Percentiles rank a stretch among this genome's conserved stretches.
Evolutionary conservation across 768 basidiomycete species (phyloP).

Genomic region (Lentinula guzmanii): DNA sequence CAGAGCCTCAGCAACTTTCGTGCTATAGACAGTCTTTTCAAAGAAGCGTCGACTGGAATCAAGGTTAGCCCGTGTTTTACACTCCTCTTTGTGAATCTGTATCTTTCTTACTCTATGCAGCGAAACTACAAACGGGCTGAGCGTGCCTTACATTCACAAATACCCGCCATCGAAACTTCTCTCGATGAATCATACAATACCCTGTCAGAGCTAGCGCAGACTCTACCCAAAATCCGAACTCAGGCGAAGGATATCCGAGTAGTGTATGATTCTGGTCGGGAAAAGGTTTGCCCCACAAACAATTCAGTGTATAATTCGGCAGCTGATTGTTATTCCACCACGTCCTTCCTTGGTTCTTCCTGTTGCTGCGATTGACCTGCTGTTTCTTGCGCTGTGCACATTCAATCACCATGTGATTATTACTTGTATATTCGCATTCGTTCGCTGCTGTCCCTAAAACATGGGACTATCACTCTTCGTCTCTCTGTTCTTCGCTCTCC

Average conservation of each 20-base stretch:
- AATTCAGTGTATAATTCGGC: neutral
- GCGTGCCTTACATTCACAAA: slow-evolving; percentile 49
- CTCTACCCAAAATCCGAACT: slow-evolving; percentile 54
- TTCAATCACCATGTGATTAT: slow-evolving; percentile 9
- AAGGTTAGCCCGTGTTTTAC: slow-evolving; percentile 33
- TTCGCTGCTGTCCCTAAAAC: neutral
- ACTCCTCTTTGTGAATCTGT: neutral
- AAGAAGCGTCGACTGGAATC: slow-evolving; percentile 55
- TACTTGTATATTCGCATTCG: neutral
- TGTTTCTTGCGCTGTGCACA: neutral
- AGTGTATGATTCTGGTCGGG: slow-evolving; percentile 68
- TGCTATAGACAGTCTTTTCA: slow-evolving; percentile 63
- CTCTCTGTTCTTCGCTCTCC: neutral
- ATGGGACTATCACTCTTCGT: neutral
- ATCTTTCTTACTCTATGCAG: slow-evolving; percentile 25
- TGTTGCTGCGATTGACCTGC: neutral
- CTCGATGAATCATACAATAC: slow-evolving; percentile 57
- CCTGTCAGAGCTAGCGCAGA: slow-evolving; percentile 49
- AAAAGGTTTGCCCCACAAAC: slow-evolving; percentile 37
- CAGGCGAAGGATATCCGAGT: slow-evolving; percentile 57
- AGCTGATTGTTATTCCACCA: neutral
- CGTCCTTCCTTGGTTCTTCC: neutral
- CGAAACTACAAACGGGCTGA: slow-evolving; percentile 54
- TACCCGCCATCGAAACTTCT: slow-evolving; percentile 55
- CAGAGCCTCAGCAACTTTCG: slow-evolving; percentile 72